Evolutionary conservation across 768 basidiomycete species (phyloP).

Genomic region (Galerina marginata): DNA sequence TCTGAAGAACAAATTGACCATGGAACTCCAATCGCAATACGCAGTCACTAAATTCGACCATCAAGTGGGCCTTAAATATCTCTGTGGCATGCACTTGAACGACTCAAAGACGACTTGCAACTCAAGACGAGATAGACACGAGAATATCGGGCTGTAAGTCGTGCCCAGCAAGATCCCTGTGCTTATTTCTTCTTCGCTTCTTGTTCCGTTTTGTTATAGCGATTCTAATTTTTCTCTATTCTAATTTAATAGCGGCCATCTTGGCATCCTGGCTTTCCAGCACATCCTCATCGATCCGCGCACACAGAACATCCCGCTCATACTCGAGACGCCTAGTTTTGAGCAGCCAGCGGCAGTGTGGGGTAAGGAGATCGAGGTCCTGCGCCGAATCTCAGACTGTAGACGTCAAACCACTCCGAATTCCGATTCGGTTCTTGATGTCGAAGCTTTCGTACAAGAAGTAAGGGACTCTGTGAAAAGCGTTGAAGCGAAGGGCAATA

Average conservation of each 20-base stretch:
- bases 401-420: not conserved
- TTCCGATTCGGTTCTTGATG: not conserved
- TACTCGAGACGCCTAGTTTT: constrained; percentile 82
- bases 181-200: constrained; percentile 13
- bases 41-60: constrained; percentile 69
- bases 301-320: constrained; percentile 71
- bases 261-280: constrained; percentile 67
- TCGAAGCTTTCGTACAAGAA: constrained; percentile 14
- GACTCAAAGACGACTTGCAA: constrained; percentile 73
- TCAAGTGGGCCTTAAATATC: constrained; percentile 73
- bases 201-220: not conserved
- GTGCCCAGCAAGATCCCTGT: too few species aligned
- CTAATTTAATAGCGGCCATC: constrained; percentile 57
- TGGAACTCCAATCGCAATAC: too few species aligned
- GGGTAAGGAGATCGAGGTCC: constrained; percentile 71
- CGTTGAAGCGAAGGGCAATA: constrained; percentile 15
- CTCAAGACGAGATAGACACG: constrained; percentile 79
- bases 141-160: constrained; percentile 82
- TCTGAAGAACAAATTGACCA: not conserved
- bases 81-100: constrained; percentile 86
- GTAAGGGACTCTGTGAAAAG: constrained; percentile 23
- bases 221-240: not conserved
- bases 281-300: constrained; percentile 73
- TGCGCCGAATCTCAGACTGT: constrained; percentile 48
- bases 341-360: constrained; percentile 67